Evolutionary conservation across 2,329 filamentous ascomycete species (phyloP).

Genomic region (Ophiosphaerella korrae): DNA sequence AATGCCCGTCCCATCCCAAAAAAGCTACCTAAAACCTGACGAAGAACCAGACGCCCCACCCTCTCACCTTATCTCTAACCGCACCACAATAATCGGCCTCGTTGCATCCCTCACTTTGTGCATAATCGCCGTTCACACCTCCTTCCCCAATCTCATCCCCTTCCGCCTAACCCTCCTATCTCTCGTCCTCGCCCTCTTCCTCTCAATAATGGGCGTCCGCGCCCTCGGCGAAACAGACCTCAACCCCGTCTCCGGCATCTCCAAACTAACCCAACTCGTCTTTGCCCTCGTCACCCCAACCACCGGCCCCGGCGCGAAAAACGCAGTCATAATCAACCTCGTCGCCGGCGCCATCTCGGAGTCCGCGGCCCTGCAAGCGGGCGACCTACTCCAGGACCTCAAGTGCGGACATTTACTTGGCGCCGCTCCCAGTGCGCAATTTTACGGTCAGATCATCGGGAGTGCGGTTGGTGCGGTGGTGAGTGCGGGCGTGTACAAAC

Average conservation of each 20-base stretch:
- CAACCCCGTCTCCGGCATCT: conserved; percentile 95
- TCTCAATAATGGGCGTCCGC: conserved; percentile 68
- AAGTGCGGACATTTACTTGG: conserved; percentile 95
- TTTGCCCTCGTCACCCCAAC: conserved; percentile 86
- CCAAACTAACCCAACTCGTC: conserved; percentile 92
- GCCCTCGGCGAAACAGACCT: conserved; percentile 83
- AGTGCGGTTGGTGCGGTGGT: conserved; percentile 84
- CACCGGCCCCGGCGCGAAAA: conserved; percentile 61
- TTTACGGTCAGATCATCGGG: conserved; percentile 94
- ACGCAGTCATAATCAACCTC: conserved; percentile 92
- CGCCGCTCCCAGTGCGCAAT: conserved; percentile 91
- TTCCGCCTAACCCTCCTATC: conserved; percentile 83
- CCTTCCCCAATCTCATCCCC: conserved; percentile 83
- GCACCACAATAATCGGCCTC: conserved; percentile 75
- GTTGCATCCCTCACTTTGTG: conserved; percentile 78
- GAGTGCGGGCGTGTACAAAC: conserved; percentile 82
- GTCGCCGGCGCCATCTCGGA: conserved; percentile 89
- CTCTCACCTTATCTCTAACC: conserved; percentile 77
- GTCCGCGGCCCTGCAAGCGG: conserved; percentile 87
- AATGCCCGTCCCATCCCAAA: conserved; percentile 35
- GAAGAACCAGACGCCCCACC: conserved; percentile 77
- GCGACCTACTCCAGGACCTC: conserved; percentile 94
- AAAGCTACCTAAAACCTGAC: conserved; percentile 33
- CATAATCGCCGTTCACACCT: conserved; percentile 77
- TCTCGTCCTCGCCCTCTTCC: conserved; percentile 73